Evolutionary conservation across 202 grass and related monocot species (phyloP).

Genomic region (Panicum virgatum): DNA sequence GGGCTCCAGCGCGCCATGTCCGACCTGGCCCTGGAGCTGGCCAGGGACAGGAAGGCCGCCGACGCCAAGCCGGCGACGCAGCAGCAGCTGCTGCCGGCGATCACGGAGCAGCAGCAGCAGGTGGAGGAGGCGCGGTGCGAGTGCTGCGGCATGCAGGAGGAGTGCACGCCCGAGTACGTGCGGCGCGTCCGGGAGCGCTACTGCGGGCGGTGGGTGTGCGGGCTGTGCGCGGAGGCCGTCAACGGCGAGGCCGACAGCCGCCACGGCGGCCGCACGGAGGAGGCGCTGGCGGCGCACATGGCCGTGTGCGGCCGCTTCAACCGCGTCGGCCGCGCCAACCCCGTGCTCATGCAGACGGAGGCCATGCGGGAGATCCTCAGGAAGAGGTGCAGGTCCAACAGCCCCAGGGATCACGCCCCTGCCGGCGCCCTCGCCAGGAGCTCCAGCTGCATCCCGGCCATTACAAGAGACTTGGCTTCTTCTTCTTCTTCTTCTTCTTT

Average conservation of each 20-base stretch:
- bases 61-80: not conserved
- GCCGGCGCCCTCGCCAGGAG: constrained; percentile 51
- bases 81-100: constrained; percentile 37
- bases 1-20: constrained; percentile 82
- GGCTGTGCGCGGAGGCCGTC: constrained; percentile 70
- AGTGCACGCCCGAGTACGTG: constrained; percentile 75
- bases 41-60: constrained; percentile 32
- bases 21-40: constrained; percentile 71
- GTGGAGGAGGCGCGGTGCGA: constrained; percentile 66
- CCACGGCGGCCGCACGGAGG: constrained; percentile 32
- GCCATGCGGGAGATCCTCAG: constrained; percentile 81
- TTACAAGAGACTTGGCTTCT: constrained; percentile 67
- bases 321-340: constrained; percentile 59
- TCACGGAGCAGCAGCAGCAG: constrained; percentile 57
- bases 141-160: constrained; percentile 74
- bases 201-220: constrained; percentile 74
- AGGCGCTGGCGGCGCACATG: constrained; percentile 69
- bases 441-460: constrained; percentile 91
- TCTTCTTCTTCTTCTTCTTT: not conserved
- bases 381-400: constrained; percentile 57
- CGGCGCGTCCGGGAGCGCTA: constrained; percentile 60
- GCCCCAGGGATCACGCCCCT: constrained; percentile 40
- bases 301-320: constrained; percentile 75
- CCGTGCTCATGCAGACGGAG: constrained; percentile 82
- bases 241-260: constrained; percentile 58